Evolutionary conservation across 1,139 yeast species (phyloP).

Genomic region (Taphrina communis): DNA sequence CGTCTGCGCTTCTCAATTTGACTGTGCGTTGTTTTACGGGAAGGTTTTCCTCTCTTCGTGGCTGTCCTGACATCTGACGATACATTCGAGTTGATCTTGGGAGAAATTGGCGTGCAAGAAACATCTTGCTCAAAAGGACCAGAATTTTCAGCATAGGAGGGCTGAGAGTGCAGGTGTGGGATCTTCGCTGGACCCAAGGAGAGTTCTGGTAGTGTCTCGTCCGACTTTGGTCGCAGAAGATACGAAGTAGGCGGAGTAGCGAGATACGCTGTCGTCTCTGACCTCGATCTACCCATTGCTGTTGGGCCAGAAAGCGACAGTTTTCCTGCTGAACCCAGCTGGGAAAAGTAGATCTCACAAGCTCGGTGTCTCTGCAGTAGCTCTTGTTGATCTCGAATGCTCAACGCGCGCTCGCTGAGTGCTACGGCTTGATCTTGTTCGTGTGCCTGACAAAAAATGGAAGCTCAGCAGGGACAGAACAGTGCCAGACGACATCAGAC

Average conservation of each 20-base stretch:
- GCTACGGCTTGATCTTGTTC: too few species aligned
- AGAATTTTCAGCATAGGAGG: not conserved
- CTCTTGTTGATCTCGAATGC: too few species aligned
- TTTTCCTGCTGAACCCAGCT: not conserved
- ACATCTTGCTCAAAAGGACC: not conserved
- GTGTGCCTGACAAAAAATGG: too few species aligned
- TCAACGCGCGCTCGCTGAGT: too few species aligned
- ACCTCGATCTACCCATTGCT: slow-evolving; percentile 9
- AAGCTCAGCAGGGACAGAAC: not conserved
- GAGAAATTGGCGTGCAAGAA: not conserved
- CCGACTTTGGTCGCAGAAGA: slow-evolving; percentile 11
- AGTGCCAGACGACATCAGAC: slow-evolving; percentile 4
- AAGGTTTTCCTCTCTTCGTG: slow-evolving; percentile 39
- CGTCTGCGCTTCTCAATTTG: slow-evolving; percentile 81
- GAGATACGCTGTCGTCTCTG: slow-evolving; percentile 17
- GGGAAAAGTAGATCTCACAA: too few species aligned
- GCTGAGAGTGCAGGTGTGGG: slow-evolving; percentile 3
- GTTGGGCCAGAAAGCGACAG: not conserved
- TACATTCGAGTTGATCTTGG: not conserved
- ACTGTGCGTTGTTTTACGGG: slow-evolving; percentile 67
- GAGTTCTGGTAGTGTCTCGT: slow-evolving; percentile 33
- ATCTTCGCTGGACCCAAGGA: slow-evolving; percentile 17
- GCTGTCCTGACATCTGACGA: not conserved
- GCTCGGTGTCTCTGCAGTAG: too few species aligned
- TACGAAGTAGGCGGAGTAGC: slow-evolving; percentile 36